Evolutionary conservation across 1,284 basidiomycete species (phyloP).

Genomic region (Apiotrichum porosum): DNA sequence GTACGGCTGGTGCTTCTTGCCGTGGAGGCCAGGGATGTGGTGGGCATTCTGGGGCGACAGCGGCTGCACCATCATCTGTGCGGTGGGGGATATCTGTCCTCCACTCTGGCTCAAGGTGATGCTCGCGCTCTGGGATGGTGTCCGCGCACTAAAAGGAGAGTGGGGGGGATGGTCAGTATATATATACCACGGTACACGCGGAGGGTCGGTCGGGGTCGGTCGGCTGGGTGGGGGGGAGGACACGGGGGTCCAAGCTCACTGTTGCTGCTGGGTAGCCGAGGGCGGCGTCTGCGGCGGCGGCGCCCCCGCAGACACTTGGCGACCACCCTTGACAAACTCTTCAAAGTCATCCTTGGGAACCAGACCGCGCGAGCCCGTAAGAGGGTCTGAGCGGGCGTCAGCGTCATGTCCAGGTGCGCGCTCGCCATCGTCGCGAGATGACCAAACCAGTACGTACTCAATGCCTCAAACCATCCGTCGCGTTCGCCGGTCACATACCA

Average conservation of each 20-base stretch:
- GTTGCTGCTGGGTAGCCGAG: neutral
- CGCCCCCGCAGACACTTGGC: constrained; percentile 2
- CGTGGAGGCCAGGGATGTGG: neutral
- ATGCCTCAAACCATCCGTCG: constrained; percentile 70
- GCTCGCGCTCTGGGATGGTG: constrained; percentile 4
- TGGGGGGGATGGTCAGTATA: neutral
- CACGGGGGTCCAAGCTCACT: neutral
- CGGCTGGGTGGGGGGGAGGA: no score
- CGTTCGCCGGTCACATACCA: constrained; percentile 86
- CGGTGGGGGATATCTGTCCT: no score
- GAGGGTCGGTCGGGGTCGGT: no score
- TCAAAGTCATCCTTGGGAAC: constrained; percentile 84
- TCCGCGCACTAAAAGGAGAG: neutral
- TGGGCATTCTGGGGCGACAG: no score
- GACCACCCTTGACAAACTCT: constrained; percentile 69
- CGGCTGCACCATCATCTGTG: no score
- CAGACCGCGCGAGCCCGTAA: constrained; percentile 82
- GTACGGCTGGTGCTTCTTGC: constrained; percentile 24
- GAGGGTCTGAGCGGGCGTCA: constrained; percentile 57
- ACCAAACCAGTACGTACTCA: constrained; percentile 57
- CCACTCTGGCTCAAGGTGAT: neutral
- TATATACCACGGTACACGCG: no score
- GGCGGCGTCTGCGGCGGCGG: neutral
- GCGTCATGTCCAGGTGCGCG: no score
- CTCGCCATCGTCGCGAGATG: no score